A percentile compares a stretch with the other conserved stretches of the same genome.
These are phyloP conservation scores for Trebouxia sp. DNA, from an alignment of 139 green algal genomes.

Conservation along the genomic window DNA sequence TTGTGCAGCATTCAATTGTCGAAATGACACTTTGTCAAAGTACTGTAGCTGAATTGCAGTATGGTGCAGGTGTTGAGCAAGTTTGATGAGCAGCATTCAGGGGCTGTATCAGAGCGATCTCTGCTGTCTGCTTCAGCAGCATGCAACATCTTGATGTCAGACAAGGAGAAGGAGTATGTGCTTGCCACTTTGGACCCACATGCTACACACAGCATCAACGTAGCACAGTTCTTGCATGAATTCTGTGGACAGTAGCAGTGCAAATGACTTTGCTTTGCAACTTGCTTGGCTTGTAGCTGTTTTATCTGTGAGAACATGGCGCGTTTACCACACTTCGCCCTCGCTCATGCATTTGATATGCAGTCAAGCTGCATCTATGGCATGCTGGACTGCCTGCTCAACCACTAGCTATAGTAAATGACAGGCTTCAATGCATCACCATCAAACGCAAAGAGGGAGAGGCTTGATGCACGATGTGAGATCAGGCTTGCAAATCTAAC, in stretches of 20 bases:
- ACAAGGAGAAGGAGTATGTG: conserved; percentile 21
- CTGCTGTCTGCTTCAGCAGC: conserved; percentile 21
- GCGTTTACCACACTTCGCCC: too few relatives aligned
- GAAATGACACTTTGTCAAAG: not conserved
- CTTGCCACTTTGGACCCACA: conserved; percentile 6
- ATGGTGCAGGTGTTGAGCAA: conserved; percentile 16
- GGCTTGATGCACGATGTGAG: not conserved
- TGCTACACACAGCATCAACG: not conserved
- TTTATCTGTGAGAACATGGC: too few relatives aligned
- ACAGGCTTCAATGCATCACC: too few relatives aligned
- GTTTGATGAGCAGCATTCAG: not conserved
- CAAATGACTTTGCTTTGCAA: too few relatives aligned
- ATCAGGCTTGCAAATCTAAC: not conserved
- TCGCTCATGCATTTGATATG: too few relatives aligned
- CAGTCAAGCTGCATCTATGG: too few relatives aligned
- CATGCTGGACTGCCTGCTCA: too few relatives aligned
- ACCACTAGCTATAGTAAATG: too few relatives aligned
- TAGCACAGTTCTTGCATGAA: conserved; percentile 9
- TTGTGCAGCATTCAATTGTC: too few relatives aligned
- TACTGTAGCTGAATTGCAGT: not conserved
- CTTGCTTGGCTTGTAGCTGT: too few relatives aligned
- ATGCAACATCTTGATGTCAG: conserved; percentile 22
- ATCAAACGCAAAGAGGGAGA: too few relatives aligned
- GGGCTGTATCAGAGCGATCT: conserved; percentile 4
- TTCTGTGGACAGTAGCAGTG: not conserved